These are phyloP conservation scores for Steccherinum ochraceum DNA, from an alignment of 768 basidiomycete species.

Conservation along the genomic window DNA sequence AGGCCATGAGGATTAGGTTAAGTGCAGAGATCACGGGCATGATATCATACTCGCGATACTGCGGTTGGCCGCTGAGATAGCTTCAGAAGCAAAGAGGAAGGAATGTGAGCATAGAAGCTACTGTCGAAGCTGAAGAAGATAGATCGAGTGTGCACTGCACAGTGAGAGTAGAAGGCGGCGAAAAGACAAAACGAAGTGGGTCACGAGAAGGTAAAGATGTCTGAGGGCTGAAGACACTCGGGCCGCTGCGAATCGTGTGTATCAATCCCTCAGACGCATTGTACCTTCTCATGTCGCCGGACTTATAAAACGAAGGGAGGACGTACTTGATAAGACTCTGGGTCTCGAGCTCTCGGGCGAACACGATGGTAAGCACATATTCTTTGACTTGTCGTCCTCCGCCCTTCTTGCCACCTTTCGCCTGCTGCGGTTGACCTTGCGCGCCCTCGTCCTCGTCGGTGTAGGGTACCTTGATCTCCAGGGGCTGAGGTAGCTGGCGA, in stretches of 20 bases:
- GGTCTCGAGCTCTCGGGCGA: slow-evolving; percentile 38
- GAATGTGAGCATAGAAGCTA: slow-evolving; percentile 5
- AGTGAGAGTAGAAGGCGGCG: slow-evolving; percentile 2
- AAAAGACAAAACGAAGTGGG: slow-evolving; percentile 1
- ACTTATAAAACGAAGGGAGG: background rate
- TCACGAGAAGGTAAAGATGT: slow-evolving; percentile 8
- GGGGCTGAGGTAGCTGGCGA: slow-evolving; percentile 32
- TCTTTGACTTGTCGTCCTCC: slow-evolving; percentile 20
- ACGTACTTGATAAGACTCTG: slow-evolving; percentile 33
- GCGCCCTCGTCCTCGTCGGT: slow-evolving; percentile 40
- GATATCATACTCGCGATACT: slow-evolving; percentile 37
- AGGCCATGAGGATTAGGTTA: slow-evolving; percentile 41
- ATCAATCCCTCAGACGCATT: slow-evolving; percentile 10
- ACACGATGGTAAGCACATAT: slow-evolving; percentile 39
- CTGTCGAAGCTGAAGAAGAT: slow-evolving; percentile 7
- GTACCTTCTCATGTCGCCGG: slow-evolving; percentile 1
- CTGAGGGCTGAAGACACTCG: slow-evolving; percentile 11
- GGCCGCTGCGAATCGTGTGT: slow-evolving; percentile 5
- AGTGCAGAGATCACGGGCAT: slow-evolving; percentile 43
- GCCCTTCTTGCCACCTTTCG: slow-evolving; percentile 16
- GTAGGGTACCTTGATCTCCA: slow-evolving; percentile 32
- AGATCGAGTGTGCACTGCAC: too few relatives aligned
- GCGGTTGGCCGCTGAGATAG: slow-evolving; percentile 37
- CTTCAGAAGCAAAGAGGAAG: slow-evolving; percentile 21
- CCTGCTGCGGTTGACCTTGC: slow-evolving; percentile 6